Conservation (phyloP, 2,329 filamentous ascomycete genomes). For the Trichophyton schoenleinii region DNA sequence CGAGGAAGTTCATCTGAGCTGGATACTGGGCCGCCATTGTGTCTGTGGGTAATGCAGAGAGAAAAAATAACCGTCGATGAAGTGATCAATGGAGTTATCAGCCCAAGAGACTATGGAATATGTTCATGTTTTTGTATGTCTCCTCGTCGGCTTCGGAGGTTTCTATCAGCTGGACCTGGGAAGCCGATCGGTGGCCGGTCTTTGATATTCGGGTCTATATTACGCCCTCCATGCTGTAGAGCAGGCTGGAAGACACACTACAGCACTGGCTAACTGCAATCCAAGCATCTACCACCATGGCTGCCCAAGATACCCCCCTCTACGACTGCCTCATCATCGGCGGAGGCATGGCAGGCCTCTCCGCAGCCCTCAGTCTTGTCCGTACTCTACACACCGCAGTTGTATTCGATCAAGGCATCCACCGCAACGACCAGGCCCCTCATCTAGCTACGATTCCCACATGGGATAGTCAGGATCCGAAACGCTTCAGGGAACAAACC, state of each 20-base stretch:
- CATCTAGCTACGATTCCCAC: constrained; percentile 38
- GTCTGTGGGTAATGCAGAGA: neutral
- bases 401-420: constrained; percentile 34
- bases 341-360: constrained; percentile 23
- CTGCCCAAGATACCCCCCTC: neutral
- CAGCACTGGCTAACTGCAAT: neutral
- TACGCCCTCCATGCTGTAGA: neutral
- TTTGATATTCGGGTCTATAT: neutral
- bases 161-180: neutral
- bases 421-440: constrained; percentile 31
- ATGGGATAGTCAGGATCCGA: constrained; percentile 28
- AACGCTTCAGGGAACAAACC: constrained; percentile 22
- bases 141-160: neutral
- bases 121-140: neutral
- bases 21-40: neutral
- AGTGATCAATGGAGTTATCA: neutral
- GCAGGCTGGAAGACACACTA: neutral
- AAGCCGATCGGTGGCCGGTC: neutral
- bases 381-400: constrained; percentile 30
- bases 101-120: neutral
- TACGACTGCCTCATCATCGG: constrained; percentile 19
- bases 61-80: neutral
- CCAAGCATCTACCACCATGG: neutral
- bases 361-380: constrained; percentile 25
- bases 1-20: neutral